Conservation (phyloP, 148 eudicot species). For the Amaranthus hypochondriacus region DNA sequence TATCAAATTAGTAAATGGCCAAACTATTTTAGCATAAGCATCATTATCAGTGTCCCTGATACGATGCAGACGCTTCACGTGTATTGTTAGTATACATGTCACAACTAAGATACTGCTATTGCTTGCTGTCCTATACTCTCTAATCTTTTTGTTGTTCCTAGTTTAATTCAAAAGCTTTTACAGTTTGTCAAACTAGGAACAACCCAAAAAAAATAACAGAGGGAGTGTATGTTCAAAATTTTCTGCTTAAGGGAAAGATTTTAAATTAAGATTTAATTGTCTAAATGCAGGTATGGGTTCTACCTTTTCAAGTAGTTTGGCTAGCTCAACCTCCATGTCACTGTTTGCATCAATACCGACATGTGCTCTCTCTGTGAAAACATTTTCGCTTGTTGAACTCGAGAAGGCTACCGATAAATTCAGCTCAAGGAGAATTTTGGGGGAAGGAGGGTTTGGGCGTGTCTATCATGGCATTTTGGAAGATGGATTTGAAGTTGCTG, state of each 20-base stretch:
- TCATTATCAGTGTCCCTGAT: not conserved
- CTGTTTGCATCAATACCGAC: constrained; percentile 69
- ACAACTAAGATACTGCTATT: not conserved
- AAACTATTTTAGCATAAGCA: constrained; percentile 6
- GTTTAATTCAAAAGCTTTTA: not conserved
- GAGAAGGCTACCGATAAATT: constrained; percentile 88
- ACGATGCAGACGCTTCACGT: not conserved
- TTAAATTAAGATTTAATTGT: not conserved
- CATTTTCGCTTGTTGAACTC: constrained; percentile 67
- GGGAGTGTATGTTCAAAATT: no score
- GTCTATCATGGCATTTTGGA: constrained; percentile 84
- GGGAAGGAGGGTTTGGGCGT: constrained; percentile 99
- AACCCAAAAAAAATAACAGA: no score
- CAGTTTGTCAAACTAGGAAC: not conserved
- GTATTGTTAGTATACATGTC: not conserved
- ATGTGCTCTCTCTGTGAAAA: constrained; percentile 73
- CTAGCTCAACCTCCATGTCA: constrained; percentile 74
- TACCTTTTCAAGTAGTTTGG: constrained; percentile 58
- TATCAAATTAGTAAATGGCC: not conserved
- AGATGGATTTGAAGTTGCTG: constrained; percentile 82
- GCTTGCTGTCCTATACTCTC: not conserved
- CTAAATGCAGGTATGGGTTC: constrained; percentile 60
- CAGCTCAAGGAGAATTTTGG: constrained; percentile 69
- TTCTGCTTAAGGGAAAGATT: not conserved
- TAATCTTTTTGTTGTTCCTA: not conserved